Evolutionary conservation across 306 rosid genomes (phyloP).

Genomic region (Sesbania bispinosa): DNA sequence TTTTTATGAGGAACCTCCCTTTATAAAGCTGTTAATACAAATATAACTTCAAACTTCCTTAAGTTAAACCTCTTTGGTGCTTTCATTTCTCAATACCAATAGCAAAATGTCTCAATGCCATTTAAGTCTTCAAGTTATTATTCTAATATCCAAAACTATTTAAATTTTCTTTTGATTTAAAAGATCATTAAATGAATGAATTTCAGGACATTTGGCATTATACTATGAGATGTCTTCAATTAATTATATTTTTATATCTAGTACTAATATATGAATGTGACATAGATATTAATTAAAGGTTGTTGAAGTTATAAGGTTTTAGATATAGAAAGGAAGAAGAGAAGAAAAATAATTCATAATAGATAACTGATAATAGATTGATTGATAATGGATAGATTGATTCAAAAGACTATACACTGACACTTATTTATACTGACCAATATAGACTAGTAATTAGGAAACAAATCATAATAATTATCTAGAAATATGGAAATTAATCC

Average conservation of each 20-base stretch:
- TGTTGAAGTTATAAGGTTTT: too few species aligned
- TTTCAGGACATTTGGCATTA: background rate
- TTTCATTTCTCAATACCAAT: background rate
- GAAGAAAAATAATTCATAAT: too few species aligned
- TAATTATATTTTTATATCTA: background rate
- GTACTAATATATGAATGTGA: background rate
- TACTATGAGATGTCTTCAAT: background rate
- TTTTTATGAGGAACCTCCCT: background rate
- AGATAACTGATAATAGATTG: too few species aligned
- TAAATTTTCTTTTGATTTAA: background rate
- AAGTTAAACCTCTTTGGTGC: background rate
- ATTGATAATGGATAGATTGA: too few species aligned
- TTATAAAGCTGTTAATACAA: background rate
- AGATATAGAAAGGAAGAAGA: too few species aligned
- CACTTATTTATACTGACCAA: too few species aligned
- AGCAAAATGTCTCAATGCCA: background rate
- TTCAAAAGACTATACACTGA: too few species aligned
- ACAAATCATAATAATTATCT: too few species aligned
- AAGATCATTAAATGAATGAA: conserved; percentile 2
- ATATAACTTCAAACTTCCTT: background rate
- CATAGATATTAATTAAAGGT: background rate
- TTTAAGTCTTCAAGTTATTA: background rate
- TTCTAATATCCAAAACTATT: background rate
- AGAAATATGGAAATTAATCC: too few species aligned
- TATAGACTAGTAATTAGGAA: too few species aligned